Evolutionary conservation across 768 basidiomycete species (phyloP).

Genomic region (Guyanaporus albipodus): DNA sequence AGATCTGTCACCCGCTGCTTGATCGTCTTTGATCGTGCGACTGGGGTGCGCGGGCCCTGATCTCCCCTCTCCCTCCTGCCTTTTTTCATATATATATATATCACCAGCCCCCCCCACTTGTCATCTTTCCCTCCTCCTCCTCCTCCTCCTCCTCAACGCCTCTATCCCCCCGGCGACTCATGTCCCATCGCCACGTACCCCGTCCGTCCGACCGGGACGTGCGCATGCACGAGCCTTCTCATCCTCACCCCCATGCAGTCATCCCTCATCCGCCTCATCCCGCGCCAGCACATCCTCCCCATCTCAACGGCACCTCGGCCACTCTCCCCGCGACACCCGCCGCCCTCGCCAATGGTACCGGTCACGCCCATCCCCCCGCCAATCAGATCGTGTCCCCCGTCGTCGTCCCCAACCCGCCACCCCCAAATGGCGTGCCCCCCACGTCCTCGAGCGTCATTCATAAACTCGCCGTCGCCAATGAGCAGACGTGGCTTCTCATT

Average conservation of each 20-base stretch:
- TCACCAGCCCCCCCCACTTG: conserved; percentile 40
- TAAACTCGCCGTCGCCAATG: conserved; percentile 82
- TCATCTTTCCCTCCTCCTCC: conserved; percentile 48
- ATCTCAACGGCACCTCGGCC: conserved; percentile 49
- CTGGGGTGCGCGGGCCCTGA: conserved; percentile 41
- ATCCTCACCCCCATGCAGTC: conserved; percentile 40
- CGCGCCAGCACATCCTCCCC: conserved; percentile 35
- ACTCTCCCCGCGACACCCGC: conserved; percentile 44
- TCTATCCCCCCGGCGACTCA: conserved; percentile 32
- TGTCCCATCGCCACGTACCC: conserved; percentile 60
- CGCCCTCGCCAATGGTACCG: conserved; percentile 40
- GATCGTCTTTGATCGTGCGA: conserved; percentile 68
- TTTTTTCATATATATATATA: conserved; percentile 62
- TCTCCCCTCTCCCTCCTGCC: conserved; percentile 38
- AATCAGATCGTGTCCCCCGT: conserved; percentile 46
- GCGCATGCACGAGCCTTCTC: conserved; percentile 56
- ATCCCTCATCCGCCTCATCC: conserved; percentile 41
- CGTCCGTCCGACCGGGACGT: conserved; percentile 60
- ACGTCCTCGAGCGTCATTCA: conserved; percentile 49
- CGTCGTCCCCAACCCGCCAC: conserved; percentile 34
- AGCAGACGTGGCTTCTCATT: conserved; percentile 93
- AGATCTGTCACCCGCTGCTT: conserved; percentile 34
- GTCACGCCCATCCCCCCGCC: conserved; percentile 34
- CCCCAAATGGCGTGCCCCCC: conserved; percentile 24
- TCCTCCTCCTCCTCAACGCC: conserved; percentile 32